phyloP scores from a whole-genome alignment of 2,329 filamentous ascomycete species.

The Fusarium sp. region DNA sequence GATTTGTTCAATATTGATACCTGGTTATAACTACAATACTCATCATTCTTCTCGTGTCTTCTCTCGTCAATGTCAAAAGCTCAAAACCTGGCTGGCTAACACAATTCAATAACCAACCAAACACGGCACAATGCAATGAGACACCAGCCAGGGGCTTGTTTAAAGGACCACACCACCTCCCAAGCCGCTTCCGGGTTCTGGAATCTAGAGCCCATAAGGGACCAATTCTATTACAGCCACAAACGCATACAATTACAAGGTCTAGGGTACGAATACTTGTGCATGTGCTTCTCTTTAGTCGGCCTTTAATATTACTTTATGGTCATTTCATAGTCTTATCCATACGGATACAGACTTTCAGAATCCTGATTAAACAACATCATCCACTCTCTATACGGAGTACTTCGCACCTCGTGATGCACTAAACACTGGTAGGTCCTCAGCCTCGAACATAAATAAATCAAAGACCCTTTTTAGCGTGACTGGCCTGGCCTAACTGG shows the following conservation, averaged over 20 bases:
- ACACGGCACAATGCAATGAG: constrained; percentile 15
- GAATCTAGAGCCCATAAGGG: constrained; percentile 26
- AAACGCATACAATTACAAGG: constrained; percentile 12
- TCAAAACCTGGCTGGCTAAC: not conserved
- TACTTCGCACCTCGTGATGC: constrained; percentile 19
- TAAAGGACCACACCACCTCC: constrained; percentile 32
- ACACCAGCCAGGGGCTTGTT: constrained; percentile 29
- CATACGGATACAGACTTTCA: constrained; percentile 12
- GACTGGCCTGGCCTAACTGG: not conserved
- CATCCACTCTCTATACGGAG: not conserved
- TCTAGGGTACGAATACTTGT: constrained; percentile 42
- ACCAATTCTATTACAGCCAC: constrained; percentile 37
- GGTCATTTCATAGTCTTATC: constrained; percentile 6
- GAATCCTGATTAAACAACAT: constrained; percentile 15
- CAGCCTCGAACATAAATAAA: constrained; percentile 4
- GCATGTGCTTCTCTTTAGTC: constrained; percentile 13
- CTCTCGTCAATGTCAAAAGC: not conserved
- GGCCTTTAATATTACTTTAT: constrained; percentile 11
- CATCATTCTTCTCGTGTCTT: not conserved
- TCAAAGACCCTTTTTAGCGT: constrained; percentile 6
- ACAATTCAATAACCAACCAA: constrained; percentile 11
- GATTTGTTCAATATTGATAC: not conserved
- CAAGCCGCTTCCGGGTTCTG: constrained; percentile 39
- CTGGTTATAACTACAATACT: not conserved
- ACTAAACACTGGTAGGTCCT: constrained; percentile 12